Evolutionary conservation across 75 land plant species (phyloP).

Genomic region (Selaginella moellendorffii): DNA sequence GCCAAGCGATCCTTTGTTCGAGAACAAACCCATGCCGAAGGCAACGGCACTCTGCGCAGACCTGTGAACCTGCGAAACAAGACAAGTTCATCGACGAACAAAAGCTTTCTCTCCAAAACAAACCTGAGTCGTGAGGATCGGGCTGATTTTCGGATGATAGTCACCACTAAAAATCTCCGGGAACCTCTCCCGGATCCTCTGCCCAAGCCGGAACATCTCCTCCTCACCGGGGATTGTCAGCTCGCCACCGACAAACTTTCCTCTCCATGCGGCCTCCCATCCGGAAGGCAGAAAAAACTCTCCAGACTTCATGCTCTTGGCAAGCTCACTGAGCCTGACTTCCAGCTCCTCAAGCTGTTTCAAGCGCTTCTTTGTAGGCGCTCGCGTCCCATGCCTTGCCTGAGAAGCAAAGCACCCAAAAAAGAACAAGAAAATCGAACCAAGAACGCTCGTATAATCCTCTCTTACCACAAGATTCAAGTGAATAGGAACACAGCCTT

Average conservation of each 20-base stretch:
- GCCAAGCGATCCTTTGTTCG: slow-evolving; percentile 59
- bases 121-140: slow-evolving; percentile 84
- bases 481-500: slow-evolving; percentile 20
- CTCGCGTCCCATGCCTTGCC: slow-evolving; percentile 93
- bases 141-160: slow-evolving; percentile 68
- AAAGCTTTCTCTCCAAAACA: too few relatives aligned
- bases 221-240: slow-evolving; percentile 55
- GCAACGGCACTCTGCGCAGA: slow-evolving; percentile 96
- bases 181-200: slow-evolving; percentile 42
- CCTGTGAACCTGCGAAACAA: slow-evolving; percentile 83
- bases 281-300: slow-evolving; percentile 9
- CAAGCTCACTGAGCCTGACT: slow-evolving; percentile 27
- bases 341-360: slow-evolving; percentile 46
- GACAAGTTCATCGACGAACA: too few relatives aligned
- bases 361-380: slow-evolving; percentile 77
- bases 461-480: slow-evolving; percentile 25
- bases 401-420: slow-evolving; percentile 21
- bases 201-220: slow-evolving; percentile 65
- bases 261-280: slow-evolving; percentile 85
- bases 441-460: not conserved
- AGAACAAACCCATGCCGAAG: slow-evolving; percentile 83
- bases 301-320: slow-evolving; percentile 15
- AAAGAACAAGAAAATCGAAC: not conserved
- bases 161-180: slow-evolving; percentile 50
- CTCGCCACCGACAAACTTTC: slow-evolving; percentile 54